Conservation (phyloP, 768 basidiomycete genomes). For the Kwoniella sp. region DNA sequence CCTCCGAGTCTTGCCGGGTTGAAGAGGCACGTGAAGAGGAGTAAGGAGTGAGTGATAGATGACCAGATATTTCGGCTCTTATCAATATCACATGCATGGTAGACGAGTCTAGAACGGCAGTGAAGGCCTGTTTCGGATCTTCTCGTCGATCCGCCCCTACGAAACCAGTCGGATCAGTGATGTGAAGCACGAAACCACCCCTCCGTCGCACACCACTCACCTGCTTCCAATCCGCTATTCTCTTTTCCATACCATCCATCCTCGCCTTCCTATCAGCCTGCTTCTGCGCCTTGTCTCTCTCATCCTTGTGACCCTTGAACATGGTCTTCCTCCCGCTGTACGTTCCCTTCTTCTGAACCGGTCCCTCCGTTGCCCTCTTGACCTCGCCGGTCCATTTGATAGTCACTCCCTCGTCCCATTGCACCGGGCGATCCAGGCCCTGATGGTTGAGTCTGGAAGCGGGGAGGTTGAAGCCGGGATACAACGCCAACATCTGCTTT, state of each 20-base stretch:
- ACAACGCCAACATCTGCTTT: slow-evolving; percentile 25
- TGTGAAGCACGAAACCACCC: no score
- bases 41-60: neutral
- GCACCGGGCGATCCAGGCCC: neutral
- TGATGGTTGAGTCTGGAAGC: slow-evolving; percentile 3
- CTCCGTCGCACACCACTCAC: slow-evolving; percentile 26
- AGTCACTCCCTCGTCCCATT: slow-evolving; percentile 13
- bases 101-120: slow-evolving; percentile 28
- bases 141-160: slow-evolving; percentile 25
- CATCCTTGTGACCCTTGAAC: slow-evolving; percentile 47
- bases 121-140: slow-evolving; percentile 20
- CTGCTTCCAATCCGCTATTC: slow-evolving; percentile 41
- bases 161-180: slow-evolving; percentile 1
- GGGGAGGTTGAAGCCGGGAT: slow-evolving; percentile 17
- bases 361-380: neutral
- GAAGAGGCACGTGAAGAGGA: neutral
- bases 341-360: slow-evolving; percentile 18
- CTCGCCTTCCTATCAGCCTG: slow-evolving; percentile 33
- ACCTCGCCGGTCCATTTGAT: slow-evolving; percentile 27
- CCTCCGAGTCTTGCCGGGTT: slow-evolving; percentile 16
- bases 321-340: slow-evolving; percentile 27
- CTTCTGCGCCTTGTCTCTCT: slow-evolving; percentile 29
- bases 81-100: neutral
- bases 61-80: neutral
- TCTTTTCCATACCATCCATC: slow-evolving; percentile 43